Evolutionary conservation across 176 grass and related monocot genomes (phyloP), one percentile per base, ranked within the genome.

Genomic region (Calamus simplicifolius): DNA sequence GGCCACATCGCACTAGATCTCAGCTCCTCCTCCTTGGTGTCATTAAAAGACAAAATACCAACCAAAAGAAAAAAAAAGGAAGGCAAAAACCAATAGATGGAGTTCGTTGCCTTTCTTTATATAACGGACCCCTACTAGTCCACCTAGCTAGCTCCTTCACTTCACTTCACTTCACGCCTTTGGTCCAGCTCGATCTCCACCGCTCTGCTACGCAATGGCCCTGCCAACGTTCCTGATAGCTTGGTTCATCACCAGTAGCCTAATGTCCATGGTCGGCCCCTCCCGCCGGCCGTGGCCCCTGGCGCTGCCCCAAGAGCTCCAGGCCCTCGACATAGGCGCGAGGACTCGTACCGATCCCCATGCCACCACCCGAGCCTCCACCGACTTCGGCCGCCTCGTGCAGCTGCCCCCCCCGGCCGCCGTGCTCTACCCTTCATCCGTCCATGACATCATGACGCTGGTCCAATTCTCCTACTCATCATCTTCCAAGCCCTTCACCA

Each of bases 311-410:
- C 16, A 27, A 1, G 78, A 75, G 25, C 48, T 61, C 26, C 25
- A 58, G 16, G 3, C 28, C 8, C 50, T 68, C 1, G 57, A 74
- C 10, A 61, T 85, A 13, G 6, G 60, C 15, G 64, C 71, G 0
- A 76, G 69, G 19, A 59, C 85, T 19, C 57, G 8, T 10, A 63
- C 29, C 0, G 81, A 73, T 5, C 14, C 1, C 4, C 48, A 29
- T 30, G 29, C 53, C 0, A 80, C 4, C 0, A 5, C 16, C 3
- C 19, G 4, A 0, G 69, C 69, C 4, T 73, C 85, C 0, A 52
- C 51, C 0, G 85, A 95, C 51, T 95, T 80, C 16, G 89, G 85
- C 57, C 67, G 63, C 18, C 66, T 85, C 0, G 64, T 76, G 25
- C 17, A 30, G 1, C n/a, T n/a, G n/a, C 73, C 57, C 19, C 25